Evolutionary conservation across 2,329 filamentous ascomycete species (phyloP), one percentile per base, ranked within the genome.

Genomic region (Cladophialophora immunda): DNA sequence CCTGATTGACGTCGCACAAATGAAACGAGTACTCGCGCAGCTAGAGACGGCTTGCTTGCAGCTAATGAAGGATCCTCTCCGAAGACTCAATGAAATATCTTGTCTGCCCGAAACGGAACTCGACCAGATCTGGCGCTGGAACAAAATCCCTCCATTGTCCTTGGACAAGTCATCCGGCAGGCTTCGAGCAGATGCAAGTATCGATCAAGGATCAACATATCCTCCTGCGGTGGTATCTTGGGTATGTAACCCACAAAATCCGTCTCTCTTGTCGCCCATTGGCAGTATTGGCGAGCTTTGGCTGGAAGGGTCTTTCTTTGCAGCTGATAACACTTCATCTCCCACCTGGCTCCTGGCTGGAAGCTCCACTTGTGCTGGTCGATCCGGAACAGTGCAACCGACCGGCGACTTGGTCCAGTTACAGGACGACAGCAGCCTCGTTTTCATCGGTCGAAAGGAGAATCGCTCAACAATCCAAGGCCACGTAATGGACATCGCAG

Each of bases 11-110:
- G 80, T 78, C 34, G 76, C 78, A 27, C 81, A 83, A 19, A 86
- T 89, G 78, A 78, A 88, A 71, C 79, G 81, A 34, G 84, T 85
- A 2, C 78, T 89, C 25, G 74, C 79, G 1, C 83, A 87, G 61
- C 80, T 90, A 25, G 82, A 82, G 36, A 77, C 79, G 3, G 81
- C 86, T n/a, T 81, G 83, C 0, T 80, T 81, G 50, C 77, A 83
- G 25, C 79, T 90, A 27, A 83, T 84, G 22, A 36, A 68, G 22
- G 56, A 73, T 55, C 62, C 61, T 17, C 60, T 69, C 19, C 57
- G 45, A 22, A 60, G n/a, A 45, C 29, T 66, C 25, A 72, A 72
- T 3, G 74, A 81, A 17, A 78, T 83, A 22, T 78, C 76, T 4
- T 79, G 75, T 58, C 61, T 83, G 6, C 75, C 79, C 0, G 73